Percentiles rank a stretch among this genome's conserved stretches.
Conservation (phyloP, 495 filamentous ascomycete genomes). For the Hypoxylon intermedium region DNA sequence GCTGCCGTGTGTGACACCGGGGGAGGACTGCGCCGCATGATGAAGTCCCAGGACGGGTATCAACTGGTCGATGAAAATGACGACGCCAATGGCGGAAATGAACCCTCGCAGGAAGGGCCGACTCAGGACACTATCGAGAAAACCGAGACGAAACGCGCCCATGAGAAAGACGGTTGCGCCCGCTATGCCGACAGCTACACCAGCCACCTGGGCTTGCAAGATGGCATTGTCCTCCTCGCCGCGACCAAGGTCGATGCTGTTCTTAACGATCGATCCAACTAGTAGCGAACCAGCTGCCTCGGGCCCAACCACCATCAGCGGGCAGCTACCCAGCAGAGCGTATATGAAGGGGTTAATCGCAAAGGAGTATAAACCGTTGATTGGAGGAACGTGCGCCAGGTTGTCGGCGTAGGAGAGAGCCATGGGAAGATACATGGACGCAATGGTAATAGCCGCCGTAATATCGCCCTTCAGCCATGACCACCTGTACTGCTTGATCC, state of each 20-base stretch:
- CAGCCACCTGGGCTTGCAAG: constrained; percentile 81
- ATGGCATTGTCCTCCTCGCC: constrained; percentile 73
- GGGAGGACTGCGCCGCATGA: constrained; percentile 61
- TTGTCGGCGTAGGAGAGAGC: constrained; percentile 92
- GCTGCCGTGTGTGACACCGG: constrained; percentile 76
- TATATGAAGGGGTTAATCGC: constrained; percentile 90
- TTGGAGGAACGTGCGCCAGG: constrained; percentile 88
- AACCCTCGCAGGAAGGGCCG: constrained; percentile 92
- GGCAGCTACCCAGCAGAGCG: constrained; percentile 87
- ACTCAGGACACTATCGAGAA: constrained; percentile 92
- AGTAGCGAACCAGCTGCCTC: constrained; percentile 94
- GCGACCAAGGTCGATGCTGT: constrained; percentile 72
- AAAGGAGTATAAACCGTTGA: constrained; percentile 95
- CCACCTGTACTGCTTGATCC: constrained; percentile 84
- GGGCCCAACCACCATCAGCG: constrained; percentile 92
- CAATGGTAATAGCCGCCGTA: constrained; percentile 84
- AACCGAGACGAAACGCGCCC: constrained; percentile 85
- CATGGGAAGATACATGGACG: constrained; percentile 98
- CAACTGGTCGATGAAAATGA: constrained; percentile 94
- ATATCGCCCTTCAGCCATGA: constrained; percentile 85
- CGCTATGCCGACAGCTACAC: constrained; percentile 85
- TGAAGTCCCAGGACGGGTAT: constrained; percentile 86
- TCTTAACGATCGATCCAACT: constrained; percentile 82
- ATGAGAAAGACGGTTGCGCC: constrained; percentile 86
- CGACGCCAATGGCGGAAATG: constrained; percentile 93